Evolutionary conservation across 306 rosid species (phyloP), one percentile per base, ranked within the genome.

Genomic region (Vigna unguiculata): DNA sequence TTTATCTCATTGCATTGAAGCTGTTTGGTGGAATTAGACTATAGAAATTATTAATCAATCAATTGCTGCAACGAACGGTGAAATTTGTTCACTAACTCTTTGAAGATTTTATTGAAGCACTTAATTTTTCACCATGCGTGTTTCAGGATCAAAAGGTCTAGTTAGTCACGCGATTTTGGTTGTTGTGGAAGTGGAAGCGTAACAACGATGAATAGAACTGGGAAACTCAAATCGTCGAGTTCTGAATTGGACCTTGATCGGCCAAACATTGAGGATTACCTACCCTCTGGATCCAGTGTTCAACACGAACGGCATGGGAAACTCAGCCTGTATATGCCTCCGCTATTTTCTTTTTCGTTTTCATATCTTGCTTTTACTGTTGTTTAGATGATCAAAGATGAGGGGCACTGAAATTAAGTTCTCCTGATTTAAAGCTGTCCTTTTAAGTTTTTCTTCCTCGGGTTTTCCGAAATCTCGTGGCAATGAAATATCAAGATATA

Each of bases 211-310:
- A 65, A 70, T 63, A 15, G 25, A 5, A 21, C 74, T 11, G 78
- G 82, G 54, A 75, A 65, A 54, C 87, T 87, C 69, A 79, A 59
- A 6, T 62, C 85, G 47, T 88, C 93, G 11, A 63, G 86, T 88
- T 90, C 96, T 81, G 97, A 90, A 70, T 83, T 88, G 87, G 97
- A 92, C 84, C 80, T 92, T 75, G 96, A 88, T 85, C 91, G 82
- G n/a, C 97, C 93, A 71, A 91, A 92, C 75, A 83, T 92, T 82
- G 97, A 92, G 74, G 97, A 92, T 66, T 92, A 92, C 61, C 91
- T 92, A 53, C 96, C 96, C 82, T 88, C 89, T 45, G 97, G 97
- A 57, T 49, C 85, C 81, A 83, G 88, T 63, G 90, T 92, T 76
- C 96, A 91, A 19, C 92, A 79, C 20, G 91, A 91, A 77, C 91